phyloP scores from a whole-genome alignment of 805 yeast genomes.

The Zygotorulaspora danielsina region DNA sequence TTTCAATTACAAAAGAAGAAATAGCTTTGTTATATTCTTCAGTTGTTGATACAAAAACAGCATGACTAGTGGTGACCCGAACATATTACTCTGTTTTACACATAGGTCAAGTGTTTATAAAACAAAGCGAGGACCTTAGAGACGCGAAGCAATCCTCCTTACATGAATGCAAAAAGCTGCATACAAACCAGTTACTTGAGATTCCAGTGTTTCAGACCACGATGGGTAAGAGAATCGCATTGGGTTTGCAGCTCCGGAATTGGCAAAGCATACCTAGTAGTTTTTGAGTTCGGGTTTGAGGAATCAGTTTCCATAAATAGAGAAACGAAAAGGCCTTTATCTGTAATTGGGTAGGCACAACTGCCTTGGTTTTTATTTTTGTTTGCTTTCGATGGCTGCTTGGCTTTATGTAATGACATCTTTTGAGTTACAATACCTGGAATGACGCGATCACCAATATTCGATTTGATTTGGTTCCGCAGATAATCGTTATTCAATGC shows the following conservation, averaged over 20 bases:
- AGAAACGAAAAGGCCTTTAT: conserved; percentile 59
- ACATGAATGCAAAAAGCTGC: no score
- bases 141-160: no score
- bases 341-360: conserved; percentile 55
- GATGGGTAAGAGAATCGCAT: conserved; percentile 25
- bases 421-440: conserved; percentile 30
- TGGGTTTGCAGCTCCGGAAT: conserved; percentile 55
- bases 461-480: conserved; percentile 9
- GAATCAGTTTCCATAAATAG: conserved; percentile 69
- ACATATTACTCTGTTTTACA: no score
- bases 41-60: no score
- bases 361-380: conserved; percentile 38
- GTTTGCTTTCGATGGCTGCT: conserved; percentile 10
- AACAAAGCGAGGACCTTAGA: no score
- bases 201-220: conserved; percentile 29
- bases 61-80: no score
- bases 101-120: no score
- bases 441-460: conserved; percentile 19
- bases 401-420: conserved; percentile 44
- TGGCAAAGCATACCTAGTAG: conserved; percentile 62
- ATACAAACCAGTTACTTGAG: no score
- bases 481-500: conserved; percentile 23
- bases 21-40: no score
- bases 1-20: no score
- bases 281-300: conserved; percentile 43